A percentile compares a stretch with the other conserved stretches of the same genome.
These are phyloP conservation scores for Mollisia scopiformis DNA, from an alignment of 2,329 filamentous ascomycete species.

Conservation along the genomic window DNA sequence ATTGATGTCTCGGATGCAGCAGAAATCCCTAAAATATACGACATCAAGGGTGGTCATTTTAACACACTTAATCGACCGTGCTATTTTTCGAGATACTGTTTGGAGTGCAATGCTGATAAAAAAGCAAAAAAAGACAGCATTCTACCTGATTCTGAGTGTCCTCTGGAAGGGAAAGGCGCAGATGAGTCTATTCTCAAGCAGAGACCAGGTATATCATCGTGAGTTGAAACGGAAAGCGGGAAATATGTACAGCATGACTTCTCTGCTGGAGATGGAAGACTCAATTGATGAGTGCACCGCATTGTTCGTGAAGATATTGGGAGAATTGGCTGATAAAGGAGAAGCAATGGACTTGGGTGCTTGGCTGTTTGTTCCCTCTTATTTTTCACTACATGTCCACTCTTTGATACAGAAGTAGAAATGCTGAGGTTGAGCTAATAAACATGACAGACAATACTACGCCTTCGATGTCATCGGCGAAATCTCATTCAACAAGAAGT, in stretches of 20 bases:
- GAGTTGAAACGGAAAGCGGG: constrained; percentile 42
- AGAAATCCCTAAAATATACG: constrained; percentile 50
- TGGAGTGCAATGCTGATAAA: too few species aligned
- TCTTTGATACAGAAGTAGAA: too few species aligned
- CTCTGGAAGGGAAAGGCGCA: too few species aligned
- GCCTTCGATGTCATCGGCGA: neutral
- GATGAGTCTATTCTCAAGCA: constrained; percentile 11
- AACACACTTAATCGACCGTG: too few species aligned
- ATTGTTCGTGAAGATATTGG: constrained; percentile 41
- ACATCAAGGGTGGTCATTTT: constrained; percentile 76
- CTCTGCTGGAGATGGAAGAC: constrained; percentile 47
- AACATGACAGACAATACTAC: neutral
- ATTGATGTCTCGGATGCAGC: constrained; percentile 79
- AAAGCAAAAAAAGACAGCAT: too few species aligned
- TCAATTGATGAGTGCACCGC: constrained; percentile 49
- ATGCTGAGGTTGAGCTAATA: too few species aligned
- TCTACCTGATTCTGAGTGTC: too few species aligned
- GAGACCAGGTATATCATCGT: constrained; percentile 35
- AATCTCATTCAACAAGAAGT: neutral
- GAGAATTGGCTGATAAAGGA: constrained; percentile 36
- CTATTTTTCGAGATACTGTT: too few species aligned
- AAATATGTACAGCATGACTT: constrained; percentile 48
- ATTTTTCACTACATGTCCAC: too few species aligned
- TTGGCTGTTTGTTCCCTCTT: too few species aligned
- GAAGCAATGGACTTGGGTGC: constrained; percentile 27